A percentile compares a stretch with the other conserved stretches of the same genome.
Evolutionary conservation across 768 basidiomycete genomes (phyloP).

Genomic region (Lactifluus piperatus): DNA sequence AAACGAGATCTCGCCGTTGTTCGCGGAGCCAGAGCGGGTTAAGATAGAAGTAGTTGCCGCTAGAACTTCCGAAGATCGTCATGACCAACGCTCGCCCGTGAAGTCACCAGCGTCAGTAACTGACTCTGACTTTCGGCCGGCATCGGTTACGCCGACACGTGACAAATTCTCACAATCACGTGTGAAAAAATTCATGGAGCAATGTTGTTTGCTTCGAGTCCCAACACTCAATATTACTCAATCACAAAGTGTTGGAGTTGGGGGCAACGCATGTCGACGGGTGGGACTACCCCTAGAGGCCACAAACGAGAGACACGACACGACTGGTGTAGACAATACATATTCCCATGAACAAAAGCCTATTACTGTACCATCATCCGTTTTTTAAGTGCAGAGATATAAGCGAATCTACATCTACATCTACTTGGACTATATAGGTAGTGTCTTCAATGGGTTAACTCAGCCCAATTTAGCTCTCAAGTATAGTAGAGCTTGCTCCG

Average conservation of each 20-base stretch:
- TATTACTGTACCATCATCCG: neutral
- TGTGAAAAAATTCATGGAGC: no score
- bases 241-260: no score
- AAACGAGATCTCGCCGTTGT: neutral
- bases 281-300: neutral
- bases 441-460: neutral
- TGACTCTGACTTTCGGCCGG: no score
- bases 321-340: neutral
- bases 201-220: no score
- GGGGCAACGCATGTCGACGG: neutral
- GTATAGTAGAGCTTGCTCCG: neutral
- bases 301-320: neutral
- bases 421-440: neutral
- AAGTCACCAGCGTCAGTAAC: no score
- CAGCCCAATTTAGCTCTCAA: neutral
- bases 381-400: neutral
- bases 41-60: neutral
- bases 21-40: neutral
- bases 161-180: no score
- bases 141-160: no score
- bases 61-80: no score
- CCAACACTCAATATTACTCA: no score
- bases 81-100: no score
- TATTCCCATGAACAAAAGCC: neutral
- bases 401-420: neutral